phyloP scores from a whole-genome alignment of 2,329 filamentous ascomycete genomes.

The Trichophyton benhamiae region DNA sequence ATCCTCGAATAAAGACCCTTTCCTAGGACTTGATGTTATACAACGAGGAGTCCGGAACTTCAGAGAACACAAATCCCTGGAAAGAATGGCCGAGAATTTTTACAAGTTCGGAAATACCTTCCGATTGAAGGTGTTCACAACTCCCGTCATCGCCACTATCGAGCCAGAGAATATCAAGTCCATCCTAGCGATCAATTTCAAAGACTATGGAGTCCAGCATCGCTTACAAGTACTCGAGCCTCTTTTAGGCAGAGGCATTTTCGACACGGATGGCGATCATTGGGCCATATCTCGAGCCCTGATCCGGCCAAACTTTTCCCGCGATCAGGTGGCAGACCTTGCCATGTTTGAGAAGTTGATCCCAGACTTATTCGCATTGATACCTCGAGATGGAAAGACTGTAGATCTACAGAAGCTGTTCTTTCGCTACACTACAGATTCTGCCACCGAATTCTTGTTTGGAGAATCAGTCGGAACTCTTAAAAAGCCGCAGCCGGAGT shows the following conservation, averaged over 20 bases:
- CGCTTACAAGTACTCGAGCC: constrained; percentile 12
- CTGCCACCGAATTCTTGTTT: constrained; percentile 66
- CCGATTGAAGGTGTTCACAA: not conserved
- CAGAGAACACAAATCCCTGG: constrained; percentile 4
- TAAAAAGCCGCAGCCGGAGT: constrained; percentile 25
- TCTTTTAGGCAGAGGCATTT: not conserved
- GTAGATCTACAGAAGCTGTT: constrained; percentile 49
- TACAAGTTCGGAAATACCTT: constrained; percentile 7
- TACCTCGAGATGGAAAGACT: constrained; percentile 20
- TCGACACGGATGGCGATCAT: not conserved
- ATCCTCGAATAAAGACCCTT: constrained; percentile 41
- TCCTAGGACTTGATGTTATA: constrained; percentile 43
- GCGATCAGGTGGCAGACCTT: not conserved
- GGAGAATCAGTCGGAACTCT: constrained; percentile 52
- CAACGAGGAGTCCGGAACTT: not conserved
- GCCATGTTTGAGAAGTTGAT: not conserved
- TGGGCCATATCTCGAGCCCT: not conserved
- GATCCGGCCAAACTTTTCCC: not conserved
- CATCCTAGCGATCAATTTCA: constrained; percentile 41
- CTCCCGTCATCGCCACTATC: constrained; percentile 19
- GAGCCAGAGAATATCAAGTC: constrained; percentile 39
- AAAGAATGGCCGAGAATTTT: constrained; percentile 4
- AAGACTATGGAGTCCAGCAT: constrained; percentile 37
- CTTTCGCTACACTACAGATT: constrained; percentile 58
- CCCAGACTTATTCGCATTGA: not conserved